Evolutionary conservation across 2,329 filamentous ascomycete genomes (phyloP).

Genomic region (Sclerotinia borealis): DNA sequence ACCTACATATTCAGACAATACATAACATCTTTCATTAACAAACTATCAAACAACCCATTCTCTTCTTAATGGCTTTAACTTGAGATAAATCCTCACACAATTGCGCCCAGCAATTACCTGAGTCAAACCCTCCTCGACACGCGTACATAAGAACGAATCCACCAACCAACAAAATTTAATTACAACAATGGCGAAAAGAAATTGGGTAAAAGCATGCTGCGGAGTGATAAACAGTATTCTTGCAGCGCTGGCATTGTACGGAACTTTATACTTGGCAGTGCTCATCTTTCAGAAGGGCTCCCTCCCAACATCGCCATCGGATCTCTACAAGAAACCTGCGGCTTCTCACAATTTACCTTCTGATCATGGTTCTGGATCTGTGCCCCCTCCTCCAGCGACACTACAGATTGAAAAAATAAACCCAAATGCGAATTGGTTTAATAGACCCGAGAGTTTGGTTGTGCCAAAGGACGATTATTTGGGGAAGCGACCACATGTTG

Average conservation of each 20-base stretch:
- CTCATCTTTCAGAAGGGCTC: slow-evolving; percentile 25
- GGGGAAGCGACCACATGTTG: slow-evolving; percentile 44
- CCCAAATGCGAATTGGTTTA: slow-evolving; percentile 47
- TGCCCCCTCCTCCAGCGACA: slow-evolving; percentile 19
- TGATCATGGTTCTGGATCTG: slow-evolving; percentile 11
- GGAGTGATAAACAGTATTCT: slow-evolving; percentile 29
- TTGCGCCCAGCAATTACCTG: not conserved
- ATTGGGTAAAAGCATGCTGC: slow-evolving; percentile 21
- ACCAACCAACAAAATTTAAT: not conserved
- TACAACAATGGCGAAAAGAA: slow-evolving; percentile 27
- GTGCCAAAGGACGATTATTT: slow-evolving; percentile 45
- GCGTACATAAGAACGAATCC: not conserved
- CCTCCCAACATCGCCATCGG: slow-evolving; percentile 26
- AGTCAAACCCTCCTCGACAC: not conserved
- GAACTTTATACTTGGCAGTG: slow-evolving; percentile 25
- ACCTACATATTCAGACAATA: not conserved
- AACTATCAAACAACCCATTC: not conserved
- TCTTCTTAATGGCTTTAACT: not conserved
- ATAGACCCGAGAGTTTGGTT: slow-evolving; percentile 45
- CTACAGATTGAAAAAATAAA: slow-evolving; percentile 40
- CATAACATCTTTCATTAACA: slow-evolving; percentile 13
- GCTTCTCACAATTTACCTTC: slow-evolving; percentile 17
- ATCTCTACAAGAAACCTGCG: slow-evolving; percentile 23
- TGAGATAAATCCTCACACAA: not conserved
- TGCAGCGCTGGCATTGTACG: slow-evolving; percentile 27